Evolutionary conservation across 805 yeast genomes (phyloP), one percentile per base, ranked within the genome.

Genomic region (Candida incommunis): DNA sequence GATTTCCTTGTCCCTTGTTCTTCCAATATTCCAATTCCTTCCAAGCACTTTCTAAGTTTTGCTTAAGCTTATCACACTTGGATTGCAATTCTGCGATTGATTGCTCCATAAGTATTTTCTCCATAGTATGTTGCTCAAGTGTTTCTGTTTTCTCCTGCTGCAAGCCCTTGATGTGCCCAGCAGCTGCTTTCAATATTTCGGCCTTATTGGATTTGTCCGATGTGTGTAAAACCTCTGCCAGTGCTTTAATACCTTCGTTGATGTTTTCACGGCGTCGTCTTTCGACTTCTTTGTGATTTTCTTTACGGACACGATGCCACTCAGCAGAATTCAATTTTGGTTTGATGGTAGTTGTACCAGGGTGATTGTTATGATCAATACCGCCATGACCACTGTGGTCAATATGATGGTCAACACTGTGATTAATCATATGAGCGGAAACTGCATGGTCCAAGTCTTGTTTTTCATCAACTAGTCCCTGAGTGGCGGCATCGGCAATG

Each of bases 61-160:
- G 74, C 66, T 86, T 87, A 61, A 90, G 72, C 64, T 85, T 82
- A 56, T 86, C 95, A 66, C 88, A 90, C 13, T 87, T 77, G 37
- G 83, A 78, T 44, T 83, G 75, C 53, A 90, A 72, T 63, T 88
- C 95, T 50, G 82, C 76, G 44, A 87, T 81, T 11, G 90, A 87
- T 65, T 90, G 97, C 62, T 88, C 96, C 29, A 90, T 81, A 51
- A 87, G 71, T 50, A 92, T 72, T 66, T 90, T 90, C 63, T 90
- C 96, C 57, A 90, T 71, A 3, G 96, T 88, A 85, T 94, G 85
- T 67, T 92, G 90, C 64, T 90, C 96, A 55, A 86, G 80, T 59
- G 84, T 83, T 56, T 82, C 79, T 63, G 77, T 80, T 64, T 88
- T 96, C 55, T 84, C 85, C 55, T 85, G 95, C 64, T 87, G 84